Percentiles rank a stretch among this genome's conserved stretches.
phyloP scores from a whole-genome alignment of 2,329 filamentous ascomycete species.

The Epichloe sp. region DNA sequence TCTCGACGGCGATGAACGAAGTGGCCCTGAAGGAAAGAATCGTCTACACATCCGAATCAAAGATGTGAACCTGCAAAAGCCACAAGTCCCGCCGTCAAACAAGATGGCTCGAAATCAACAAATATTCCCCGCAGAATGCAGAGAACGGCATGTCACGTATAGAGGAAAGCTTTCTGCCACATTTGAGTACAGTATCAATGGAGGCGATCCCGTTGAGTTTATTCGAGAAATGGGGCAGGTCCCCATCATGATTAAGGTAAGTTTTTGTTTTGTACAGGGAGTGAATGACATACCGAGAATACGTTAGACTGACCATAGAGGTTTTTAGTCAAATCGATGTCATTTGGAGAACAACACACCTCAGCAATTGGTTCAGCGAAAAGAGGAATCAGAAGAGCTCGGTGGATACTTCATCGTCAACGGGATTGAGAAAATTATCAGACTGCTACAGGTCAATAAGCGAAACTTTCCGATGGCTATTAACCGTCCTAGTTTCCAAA shows the following conservation, averaged over 20 bases:
- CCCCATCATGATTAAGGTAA: constrained; percentile 84
- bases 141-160: constrained; percentile 88
- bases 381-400: constrained; percentile 92
- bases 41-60: constrained; percentile 65
- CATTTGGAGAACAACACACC: constrained; percentile 81
- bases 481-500: constrained; percentile 76
- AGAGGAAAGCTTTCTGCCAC: constrained; percentile 72
- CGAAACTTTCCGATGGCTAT: constrained; percentile 95
- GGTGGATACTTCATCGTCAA: constrained; percentile 98
- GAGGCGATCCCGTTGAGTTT: constrained; percentile 71
- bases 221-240: constrained; percentile 77
- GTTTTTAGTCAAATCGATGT: constrained; percentile 64
- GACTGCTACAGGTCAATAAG: constrained; percentile 78
- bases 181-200: constrained; percentile 77
- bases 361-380: constrained; percentile 65
- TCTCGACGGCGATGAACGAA: constrained; percentile 65
- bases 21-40: constrained; percentile 50
- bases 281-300: neutral
- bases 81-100: constrained; percentile 66
- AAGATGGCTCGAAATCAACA: constrained; percentile 75
- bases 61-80: constrained; percentile 71
- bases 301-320: neutral
- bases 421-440: constrained; percentile 92
- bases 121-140: constrained; percentile 82
- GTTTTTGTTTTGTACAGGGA: constrained; percentile 10